These are phyloP conservation scores for Aspergillus indologenus DNA, from an alignment of 495 filamentous ascomycete genomes.

Conservation along the genomic window DNA sequence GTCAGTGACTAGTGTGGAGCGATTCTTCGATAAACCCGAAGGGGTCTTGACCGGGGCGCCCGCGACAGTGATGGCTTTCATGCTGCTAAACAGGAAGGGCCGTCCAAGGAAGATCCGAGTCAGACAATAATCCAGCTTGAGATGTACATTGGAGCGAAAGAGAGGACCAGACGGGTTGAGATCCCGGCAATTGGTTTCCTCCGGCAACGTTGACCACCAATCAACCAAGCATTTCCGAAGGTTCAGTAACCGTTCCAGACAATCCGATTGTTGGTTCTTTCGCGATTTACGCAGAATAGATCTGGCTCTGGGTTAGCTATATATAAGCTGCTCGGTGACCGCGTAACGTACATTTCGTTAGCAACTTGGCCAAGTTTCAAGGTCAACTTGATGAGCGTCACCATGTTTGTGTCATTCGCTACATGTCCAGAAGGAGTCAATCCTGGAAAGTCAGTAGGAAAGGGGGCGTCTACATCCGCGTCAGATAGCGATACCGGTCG, in stretches of 20 bases:
- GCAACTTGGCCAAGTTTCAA: conserved; percentile 44
- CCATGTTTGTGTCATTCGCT: conserved; percentile 47
- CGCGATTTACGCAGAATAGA: conserved; percentile 38
- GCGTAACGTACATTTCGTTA: conserved; percentile 40
- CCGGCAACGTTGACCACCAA: conserved; percentile 50
- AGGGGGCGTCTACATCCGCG: conserved; percentile 45
- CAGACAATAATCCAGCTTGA: conserved; percentile 49
- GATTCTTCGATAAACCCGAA: conserved; percentile 38
- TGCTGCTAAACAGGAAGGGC: conserved; percentile 48
- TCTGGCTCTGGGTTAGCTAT: conserved; percentile 16
- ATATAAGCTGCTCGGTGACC: background rate
- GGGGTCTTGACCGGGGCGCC: conserved; percentile 28
- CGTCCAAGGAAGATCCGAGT: conserved; percentile 49
- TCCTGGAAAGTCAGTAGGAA: conserved; percentile 44
- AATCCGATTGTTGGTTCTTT: conserved; percentile 43
- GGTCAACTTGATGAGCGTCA: conserved; percentile 44
- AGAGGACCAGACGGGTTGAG: conserved; percentile 37
- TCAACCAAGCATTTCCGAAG: conserved; percentile 42
- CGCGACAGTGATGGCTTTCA: conserved; percentile 29
- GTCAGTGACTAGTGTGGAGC: conserved; percentile 43
- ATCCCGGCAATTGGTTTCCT: conserved; percentile 42
- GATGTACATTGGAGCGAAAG: conserved; percentile 47
- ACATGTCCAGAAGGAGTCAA: conserved; percentile 33
- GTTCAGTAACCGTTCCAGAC: conserved; percentile 41
- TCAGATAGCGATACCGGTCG: conserved; percentile 44